These are phyloP conservation scores for Cenchrus americanus DNA, from an alignment of 176 grass and related monocot genomes.

Conservation along the genomic window DNA sequence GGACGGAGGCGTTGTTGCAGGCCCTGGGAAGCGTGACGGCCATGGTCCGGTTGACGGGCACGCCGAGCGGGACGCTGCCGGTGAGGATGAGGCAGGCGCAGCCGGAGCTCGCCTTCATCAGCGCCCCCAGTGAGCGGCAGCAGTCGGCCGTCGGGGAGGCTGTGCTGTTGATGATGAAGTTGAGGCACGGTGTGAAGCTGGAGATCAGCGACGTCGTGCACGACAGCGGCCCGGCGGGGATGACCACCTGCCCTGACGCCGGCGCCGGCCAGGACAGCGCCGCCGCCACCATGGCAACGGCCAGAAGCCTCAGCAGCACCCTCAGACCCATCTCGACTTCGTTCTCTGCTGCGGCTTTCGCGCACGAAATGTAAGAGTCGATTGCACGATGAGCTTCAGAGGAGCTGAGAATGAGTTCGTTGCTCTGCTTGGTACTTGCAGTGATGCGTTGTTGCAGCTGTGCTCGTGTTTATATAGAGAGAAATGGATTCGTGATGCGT, in stretches of 20 bases:
- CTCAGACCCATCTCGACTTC: neutral
- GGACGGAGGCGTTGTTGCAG: slow-evolving; percentile 58
- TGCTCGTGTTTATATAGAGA: slow-evolving; percentile 31
- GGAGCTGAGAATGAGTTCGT: neutral
- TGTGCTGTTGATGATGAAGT: slow-evolving; percentile 65
- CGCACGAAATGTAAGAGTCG: neutral
- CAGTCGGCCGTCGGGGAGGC: slow-evolving; percentile 68
- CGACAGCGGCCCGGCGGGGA: slow-evolving; percentile 32
- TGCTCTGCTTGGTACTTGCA: neutral
- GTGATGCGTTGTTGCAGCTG: neutral
- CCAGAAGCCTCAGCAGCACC: no score
- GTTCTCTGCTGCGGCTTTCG: neutral
- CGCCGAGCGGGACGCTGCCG: slow-evolving; percentile 74
- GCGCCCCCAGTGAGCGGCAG: slow-evolving; percentile 53
- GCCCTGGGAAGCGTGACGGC: slow-evolving; percentile 62
- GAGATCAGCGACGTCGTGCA: slow-evolving; percentile 67
- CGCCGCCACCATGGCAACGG: neutral
- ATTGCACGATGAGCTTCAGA: neutral
- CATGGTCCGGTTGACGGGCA: slow-evolving; percentile 84
- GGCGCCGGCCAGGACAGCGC: neutral
- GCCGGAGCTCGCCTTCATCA: slow-evolving; percentile 49
- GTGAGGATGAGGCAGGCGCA: slow-evolving; percentile 85
- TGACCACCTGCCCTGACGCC: slow-evolving; percentile 11
- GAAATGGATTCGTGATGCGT: neutral
- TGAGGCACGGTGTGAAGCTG: slow-evolving; percentile 83